Evolutionary conservation across 257 asterid species (phyloP), one percentile per base, ranked within the genome.

Genomic region (Fraxinus quadrangulata): DNA sequence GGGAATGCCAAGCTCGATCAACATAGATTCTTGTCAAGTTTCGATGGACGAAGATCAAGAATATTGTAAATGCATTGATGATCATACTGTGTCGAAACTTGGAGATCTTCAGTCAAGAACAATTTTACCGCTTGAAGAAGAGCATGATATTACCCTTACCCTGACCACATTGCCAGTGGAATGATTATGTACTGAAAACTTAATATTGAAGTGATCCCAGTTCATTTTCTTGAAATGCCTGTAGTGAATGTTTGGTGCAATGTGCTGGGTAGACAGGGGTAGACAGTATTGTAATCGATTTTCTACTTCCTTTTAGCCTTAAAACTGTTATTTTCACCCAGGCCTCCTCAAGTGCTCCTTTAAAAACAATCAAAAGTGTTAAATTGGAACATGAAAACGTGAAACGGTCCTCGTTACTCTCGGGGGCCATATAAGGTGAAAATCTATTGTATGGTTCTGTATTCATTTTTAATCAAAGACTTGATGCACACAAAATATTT

Each of bases 1-100:
- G 9, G 40, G 66, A 75, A 78, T 75, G 88, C 83, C 85, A 1
- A 79, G 79, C n/a, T 67, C 76, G 82, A 61, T 75, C 14, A 80
- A 84, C 1, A 81, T 40, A 10, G 84, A 76, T 67, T 61, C 72
- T 45, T 26, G 67, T 71, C 63, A 31, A 54, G 73, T 24, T 74
- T 76, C 70, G 10, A 11, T 19, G 31, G 49, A 70, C 47, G 84
- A 79, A 75, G 89, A 80, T 11, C 76, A 76, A 3, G 84, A 36
- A 6, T 77, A 77, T 54, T 84, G 91, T 80, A 81, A 54, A 39
- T 87, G 91, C 66, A 81, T 74, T 13, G 54, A 40, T 79, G 84
- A 33, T 51, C 63, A 51, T 3, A n/a, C 4, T 10, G 78, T 33
- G 14, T 71, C 54, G 1, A 34, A 39, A 54, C 33, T 61, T 10